Evolutionary conservation across 495 filamentous ascomycete species (phyloP), one percentile per base, ranked within the genome.

Genomic region (Trichoderma reesei): DNA sequence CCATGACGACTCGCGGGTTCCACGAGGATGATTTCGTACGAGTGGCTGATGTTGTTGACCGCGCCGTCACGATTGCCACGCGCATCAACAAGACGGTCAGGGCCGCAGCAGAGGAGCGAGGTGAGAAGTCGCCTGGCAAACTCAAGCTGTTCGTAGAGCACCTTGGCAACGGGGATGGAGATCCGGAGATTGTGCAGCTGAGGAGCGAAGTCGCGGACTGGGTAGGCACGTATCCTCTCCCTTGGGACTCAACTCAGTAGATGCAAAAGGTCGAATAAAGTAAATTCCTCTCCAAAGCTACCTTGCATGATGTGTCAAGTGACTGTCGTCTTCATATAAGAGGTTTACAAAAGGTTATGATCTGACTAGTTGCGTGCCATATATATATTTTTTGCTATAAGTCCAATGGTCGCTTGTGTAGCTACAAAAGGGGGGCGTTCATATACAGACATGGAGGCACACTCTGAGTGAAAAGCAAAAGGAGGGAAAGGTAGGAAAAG

Each of bases 1-100:
- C 94, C 61, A 98, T 98, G 94, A 98, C 94, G 16, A 97, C 94
- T 3, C 82, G 94, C 56, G 95, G 95, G 4, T 92, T 98, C 74
- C 79, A 81, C 65, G 86, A 92, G 60, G 86, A 86, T 38, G 94
- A 98, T 73, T 98, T 98, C 74, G 82, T 81, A 64, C 83, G 91
- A 5, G 92, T 98, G 11, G 94, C 91, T 13, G 91, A 93, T 68
- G 89, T 98, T 61, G 91, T 98, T n/a, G 90, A 96, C 72, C 86
- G 91, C 34, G 89, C 91, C 13, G 92, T 98, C 14, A 85, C 81
- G 3, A 91, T 98, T 68, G 90, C 93, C 1, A 85, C 89, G 71
- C 79, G 87, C 65, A 76, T 98, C 14, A 90, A 97, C 71, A 93
- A 91, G 78, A 81, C 82, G 26, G 92, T 90, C 7, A 83, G 81